Percentiles rank a stretch among this genome's conserved stretches.
phyloP scores from a whole-genome alignment of 345 rosid species.

The Salix brachista region DNA sequence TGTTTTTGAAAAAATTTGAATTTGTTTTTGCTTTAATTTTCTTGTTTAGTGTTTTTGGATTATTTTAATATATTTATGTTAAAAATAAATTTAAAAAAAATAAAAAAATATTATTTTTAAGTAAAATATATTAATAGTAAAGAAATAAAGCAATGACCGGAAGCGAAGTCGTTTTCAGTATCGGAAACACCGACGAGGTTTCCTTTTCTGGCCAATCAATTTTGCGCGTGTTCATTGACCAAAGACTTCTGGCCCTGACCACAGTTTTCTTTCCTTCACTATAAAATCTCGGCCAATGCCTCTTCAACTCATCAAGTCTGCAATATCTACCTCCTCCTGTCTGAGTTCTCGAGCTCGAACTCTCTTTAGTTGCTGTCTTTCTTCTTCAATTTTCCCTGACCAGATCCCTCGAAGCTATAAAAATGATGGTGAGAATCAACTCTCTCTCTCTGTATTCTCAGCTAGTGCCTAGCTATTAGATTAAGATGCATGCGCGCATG shows the following conservation, averaged over 20 bases:
- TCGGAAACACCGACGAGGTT: neutral
- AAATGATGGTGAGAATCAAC: neutral
- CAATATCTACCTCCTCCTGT: too few species aligned
- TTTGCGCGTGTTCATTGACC: neutral
- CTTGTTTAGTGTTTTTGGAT: too few species aligned
- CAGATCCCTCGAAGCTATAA: too few species aligned
- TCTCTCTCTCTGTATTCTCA: neutral
- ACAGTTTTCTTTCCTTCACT: neutral
- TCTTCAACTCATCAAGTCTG: neutral
- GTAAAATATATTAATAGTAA: too few species aligned
- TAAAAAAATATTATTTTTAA: too few species aligned
- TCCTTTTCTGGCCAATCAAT: neutral
- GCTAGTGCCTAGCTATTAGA: neutral
- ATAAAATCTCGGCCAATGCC: neutral
- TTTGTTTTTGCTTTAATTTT: too few species aligned
- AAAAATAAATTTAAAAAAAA: too few species aligned
- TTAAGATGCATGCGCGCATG: neutral
- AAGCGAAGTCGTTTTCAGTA: neutral
- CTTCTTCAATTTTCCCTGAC: neutral
- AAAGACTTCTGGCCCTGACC: neutral
- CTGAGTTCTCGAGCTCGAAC: neutral
- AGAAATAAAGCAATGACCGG: too few species aligned
- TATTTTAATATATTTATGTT: too few species aligned
- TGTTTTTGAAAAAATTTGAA: too few species aligned
- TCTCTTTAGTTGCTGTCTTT: neutral